phyloP scores from a whole-genome alignment of 352 stramenopile species.

The Phytophthora citrophthora region DNA sequence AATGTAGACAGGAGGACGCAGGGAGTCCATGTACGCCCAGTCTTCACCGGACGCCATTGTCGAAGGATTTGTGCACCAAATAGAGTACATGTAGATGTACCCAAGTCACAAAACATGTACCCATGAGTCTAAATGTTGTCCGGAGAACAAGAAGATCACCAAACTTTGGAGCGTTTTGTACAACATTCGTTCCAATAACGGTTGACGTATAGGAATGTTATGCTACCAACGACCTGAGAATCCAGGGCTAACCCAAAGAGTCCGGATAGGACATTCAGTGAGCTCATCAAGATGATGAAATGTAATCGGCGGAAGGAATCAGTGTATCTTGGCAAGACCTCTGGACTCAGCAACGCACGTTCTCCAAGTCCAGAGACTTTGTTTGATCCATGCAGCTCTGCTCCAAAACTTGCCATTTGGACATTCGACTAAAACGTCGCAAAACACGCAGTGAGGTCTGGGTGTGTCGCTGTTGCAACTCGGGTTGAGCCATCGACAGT shows the following conservation, averaged over 20 bases:
- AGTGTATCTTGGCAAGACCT: not conserved
- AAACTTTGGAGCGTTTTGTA: no score
- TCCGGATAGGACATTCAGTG: not conserved
- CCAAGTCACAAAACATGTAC: not conserved
- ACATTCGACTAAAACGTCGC: no score
- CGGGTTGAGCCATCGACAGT: not conserved
- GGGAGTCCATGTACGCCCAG: conserved; percentile 61
- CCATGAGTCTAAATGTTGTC: no score
- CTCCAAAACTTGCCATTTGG: not conserved
- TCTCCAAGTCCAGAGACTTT: not conserved
- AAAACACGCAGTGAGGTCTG: no score
- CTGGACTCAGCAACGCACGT: not conserved
- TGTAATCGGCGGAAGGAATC: not conserved
- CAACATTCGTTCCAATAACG: no score
- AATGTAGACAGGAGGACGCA: conserved; percentile 71
- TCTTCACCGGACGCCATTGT: conserved; percentile 30
- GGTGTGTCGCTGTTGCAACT: no score
- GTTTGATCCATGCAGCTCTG: not conserved
- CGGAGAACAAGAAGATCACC: no score
- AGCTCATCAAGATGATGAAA: not conserved
- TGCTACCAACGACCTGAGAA: not conserved
- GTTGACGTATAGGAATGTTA: no score
- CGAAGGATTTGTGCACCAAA: no score
- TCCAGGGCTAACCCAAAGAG: not conserved
- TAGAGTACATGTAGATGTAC: not conserved